phyloP scores from a whole-genome alignment of 495 filamentous ascomycete genomes.

The Platismatia glauca region DNA sequence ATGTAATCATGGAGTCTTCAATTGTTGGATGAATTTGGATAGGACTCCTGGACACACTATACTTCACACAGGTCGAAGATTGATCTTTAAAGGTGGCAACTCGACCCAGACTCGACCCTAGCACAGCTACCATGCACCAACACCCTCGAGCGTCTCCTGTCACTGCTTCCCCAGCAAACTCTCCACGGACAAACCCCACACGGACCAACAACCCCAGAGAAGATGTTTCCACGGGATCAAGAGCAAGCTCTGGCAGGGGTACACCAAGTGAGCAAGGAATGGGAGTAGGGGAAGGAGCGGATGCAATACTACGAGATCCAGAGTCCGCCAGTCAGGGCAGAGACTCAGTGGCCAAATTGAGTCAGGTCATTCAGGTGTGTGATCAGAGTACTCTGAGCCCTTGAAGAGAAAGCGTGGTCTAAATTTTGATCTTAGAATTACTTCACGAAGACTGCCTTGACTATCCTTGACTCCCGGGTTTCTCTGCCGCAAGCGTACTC shows the following conservation, averaged over 20 bases:
- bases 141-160: constrained; percentile 62
- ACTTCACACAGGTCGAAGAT: not conserved
- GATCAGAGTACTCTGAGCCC: constrained; percentile 7
- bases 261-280: constrained; percentile 32
- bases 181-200: constrained; percentile 55
- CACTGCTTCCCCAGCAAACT: constrained; percentile 56
- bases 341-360: constrained; percentile 65
- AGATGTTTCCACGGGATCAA: constrained; percentile 33
- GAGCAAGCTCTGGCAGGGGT: constrained; percentile 36
- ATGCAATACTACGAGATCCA: constrained; percentile 36
- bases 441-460: constrained; percentile 76
- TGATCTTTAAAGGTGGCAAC: not conserved
- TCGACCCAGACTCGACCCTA: not conserved
- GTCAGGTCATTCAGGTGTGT: constrained; percentile 82
- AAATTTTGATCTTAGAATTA: constrained; percentile 57
- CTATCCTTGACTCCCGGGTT: constrained; percentile 73
- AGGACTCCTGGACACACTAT: not conserved
- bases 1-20: constrained; percentile 12
- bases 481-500: constrained; percentile 53
- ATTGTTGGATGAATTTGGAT: not conserved
- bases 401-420: constrained; percentile 8
- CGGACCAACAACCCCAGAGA: constrained; percentile 68
- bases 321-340: constrained; percentile 32
- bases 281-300: constrained; percentile 37
- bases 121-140: constrained; percentile 60